Base-by-base conservation (phyloP, 768 basidiomycete species). In the Leccinum fibrillosum region DNA sequence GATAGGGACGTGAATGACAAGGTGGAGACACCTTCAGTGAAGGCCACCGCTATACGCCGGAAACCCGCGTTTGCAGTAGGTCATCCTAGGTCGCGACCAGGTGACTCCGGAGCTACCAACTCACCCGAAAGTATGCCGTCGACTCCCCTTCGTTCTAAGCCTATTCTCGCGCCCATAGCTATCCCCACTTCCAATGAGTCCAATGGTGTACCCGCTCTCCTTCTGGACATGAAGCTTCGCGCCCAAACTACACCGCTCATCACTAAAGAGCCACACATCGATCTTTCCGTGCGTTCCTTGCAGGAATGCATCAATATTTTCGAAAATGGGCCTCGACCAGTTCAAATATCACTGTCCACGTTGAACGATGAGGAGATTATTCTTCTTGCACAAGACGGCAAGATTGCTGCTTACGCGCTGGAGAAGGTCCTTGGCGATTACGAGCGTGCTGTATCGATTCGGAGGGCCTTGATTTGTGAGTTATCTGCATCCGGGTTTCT, bases 291-390 rank as follows among this genome's bases (percentile, higher is more conserved):
- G 5, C 80, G 94, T 19, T 75, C 88, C 1, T 75, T 94, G 8
- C 86, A 88, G 39, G 90, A 94, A 62, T 89, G 89, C 64, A 78
- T 92, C 54, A 83, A 88, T 23, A 79, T 98, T 55, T 92, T 89
- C 65, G 89, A 90, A 67, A 84, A 85, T 57, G 86, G 84, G 3
- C 86, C 88, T 1, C 77, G 83, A 53, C 84, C 88, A 4, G 77
- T 85, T 8, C 80, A 82, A 23, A 76, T 74, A 10, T 77, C 83
- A 21, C 66, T 91, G 53, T 74, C 80, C 47, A 77, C 83, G 62
- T 74, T 99, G 66, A 90, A 83, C 53, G 93, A 99, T 64, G 96
- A 98, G 69, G 97, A 98, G 74, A 79, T 99, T 47, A 88, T 98
- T 55, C 54, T 94, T 56, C 79, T 99, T 48, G 82, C 88, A 2